phyloP scores from a whole-genome alignment of 2,329 filamentous ascomycete species.

The Cladosporium sp. region DNA sequence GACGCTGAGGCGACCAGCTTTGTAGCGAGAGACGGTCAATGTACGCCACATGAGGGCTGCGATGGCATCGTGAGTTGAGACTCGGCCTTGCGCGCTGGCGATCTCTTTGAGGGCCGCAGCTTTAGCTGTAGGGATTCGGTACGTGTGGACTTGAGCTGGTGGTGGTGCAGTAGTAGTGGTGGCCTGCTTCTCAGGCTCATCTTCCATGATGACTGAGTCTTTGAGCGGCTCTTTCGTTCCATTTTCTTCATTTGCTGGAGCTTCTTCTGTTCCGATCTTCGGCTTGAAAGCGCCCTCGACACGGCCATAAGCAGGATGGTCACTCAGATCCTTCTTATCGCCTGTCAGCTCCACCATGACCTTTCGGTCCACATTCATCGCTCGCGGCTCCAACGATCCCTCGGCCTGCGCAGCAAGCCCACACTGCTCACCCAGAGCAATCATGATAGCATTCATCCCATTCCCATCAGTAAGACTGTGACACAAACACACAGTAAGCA shows the following conservation, averaged over 20 bases:
- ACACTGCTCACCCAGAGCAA: constrained; percentile 25
- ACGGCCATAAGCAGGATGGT: constrained; percentile 23
- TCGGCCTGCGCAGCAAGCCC: constrained; percentile 20
- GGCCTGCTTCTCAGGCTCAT: neutral
- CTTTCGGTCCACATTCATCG: constrained; percentile 21
- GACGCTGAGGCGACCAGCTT: constrained; percentile 22
- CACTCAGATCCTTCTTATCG: constrained; percentile 19
- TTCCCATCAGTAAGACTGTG: constrained; percentile 26
- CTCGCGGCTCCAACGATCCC: constrained; percentile 22
- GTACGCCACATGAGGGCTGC: constrained; percentile 24
- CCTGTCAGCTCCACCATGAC: constrained; percentile 21
- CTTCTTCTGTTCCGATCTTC: neutral
- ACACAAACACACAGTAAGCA: constrained; percentile 26
- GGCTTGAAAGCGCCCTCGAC: constrained; percentile 19
- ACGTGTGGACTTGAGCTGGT: neutral
- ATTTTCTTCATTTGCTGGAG: neutral
- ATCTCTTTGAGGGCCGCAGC: constrained; percentile 21
- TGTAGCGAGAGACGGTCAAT: constrained; percentile 21
- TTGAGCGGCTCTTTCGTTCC: neutral
- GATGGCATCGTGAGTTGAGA: constrained; percentile 28
- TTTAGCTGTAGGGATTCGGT: neutral
- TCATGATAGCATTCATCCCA: constrained; percentile 27
- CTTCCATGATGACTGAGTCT: neutral
- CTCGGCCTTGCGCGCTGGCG: constrained; percentile 16
- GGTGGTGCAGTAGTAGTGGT: neutral